Evolutionary conservation across 2,329 filamentous ascomycete species (phyloP), one percentile per base, ranked within the genome.

Genomic region (Aspergillus niger): DNA sequence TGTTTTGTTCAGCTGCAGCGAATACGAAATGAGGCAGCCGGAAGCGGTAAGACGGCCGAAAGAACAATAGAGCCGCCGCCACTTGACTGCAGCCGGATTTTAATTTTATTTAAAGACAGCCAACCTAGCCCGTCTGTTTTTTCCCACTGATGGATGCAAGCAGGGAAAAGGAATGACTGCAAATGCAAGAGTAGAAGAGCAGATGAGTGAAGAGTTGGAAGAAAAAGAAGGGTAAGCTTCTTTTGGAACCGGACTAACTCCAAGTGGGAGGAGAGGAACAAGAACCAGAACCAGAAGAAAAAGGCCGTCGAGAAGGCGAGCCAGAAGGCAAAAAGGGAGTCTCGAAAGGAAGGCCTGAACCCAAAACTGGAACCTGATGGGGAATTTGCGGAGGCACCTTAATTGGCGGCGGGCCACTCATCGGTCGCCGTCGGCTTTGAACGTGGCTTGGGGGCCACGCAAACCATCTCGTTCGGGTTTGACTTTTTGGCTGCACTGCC

Each of bases 371-470:
- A 39, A n/a, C 22, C 32, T 15, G 32, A 54, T 41, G 39, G 53
- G 39, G 38, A 26, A 30, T 17, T 26, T 26, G 57, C 43, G 57
- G 57, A 59, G 49, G 57, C 57, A 59, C 57, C 57, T 59, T 59
- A 59, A 59, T 54, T 59, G 43, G 41, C 22, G 47, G 24, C 38
- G 26, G 43, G 38, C 57, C 57, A 59, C 24, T 59, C 39, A 59
- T 8, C 28, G 17, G 41, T 15, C 26, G 26, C 49, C 49, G 15
- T 58, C 49, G 47, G 39, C 22, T 22, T 43, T 24, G 24, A 52
- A 15, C 49, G 39, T 38, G 49, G 49, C 56, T 51, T 41, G 56
- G 36, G 43, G 58, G 39, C 49, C 51, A 53, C 49, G 49, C 44
- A 54, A 49, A 53, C 57, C 39, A 24, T 44, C 24, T 50, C 36